phyloP scores from a whole-genome alignment of 495 filamentous ascomycete species.

The Darksidea phi region DNA sequence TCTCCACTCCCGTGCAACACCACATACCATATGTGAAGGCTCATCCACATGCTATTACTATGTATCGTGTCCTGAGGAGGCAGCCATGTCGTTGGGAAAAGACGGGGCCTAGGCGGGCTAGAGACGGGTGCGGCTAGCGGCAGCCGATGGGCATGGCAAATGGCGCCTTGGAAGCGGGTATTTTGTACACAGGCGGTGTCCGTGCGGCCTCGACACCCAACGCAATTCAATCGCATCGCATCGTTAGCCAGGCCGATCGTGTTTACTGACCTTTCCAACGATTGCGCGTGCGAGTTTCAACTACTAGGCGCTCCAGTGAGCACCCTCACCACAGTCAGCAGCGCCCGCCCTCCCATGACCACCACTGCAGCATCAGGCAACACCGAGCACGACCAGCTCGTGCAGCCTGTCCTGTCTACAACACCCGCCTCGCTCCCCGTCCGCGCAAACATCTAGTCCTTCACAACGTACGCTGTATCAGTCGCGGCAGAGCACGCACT shows the following conservation, averaged over 20 bases:
- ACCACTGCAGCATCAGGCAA: neutral
- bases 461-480: neutral
- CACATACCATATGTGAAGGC: too few species aligned
- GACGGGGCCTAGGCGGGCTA: too few species aligned
- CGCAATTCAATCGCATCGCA: constrained; percentile 4
- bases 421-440: neutral
- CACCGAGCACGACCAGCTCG: neutral
- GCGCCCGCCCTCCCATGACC: neutral
- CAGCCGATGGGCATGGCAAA: constrained; percentile 12
- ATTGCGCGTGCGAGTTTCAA: neutral
- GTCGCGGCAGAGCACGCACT: too few species aligned
- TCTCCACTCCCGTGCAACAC: too few species aligned
- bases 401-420: neutral
- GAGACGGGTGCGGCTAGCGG: constrained; percentile 4
- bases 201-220: neutral
- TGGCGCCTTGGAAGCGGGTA: constrained; percentile 7
- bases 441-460: neutral
- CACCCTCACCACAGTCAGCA: neutral
- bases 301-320: neutral
- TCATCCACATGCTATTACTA: too few species aligned
- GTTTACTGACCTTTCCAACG: neutral
- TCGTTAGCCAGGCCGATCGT: too few species aligned
- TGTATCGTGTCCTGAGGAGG: too few species aligned
- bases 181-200: neutral
- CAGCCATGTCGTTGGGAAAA: too few species aligned